Base-by-base conservation (phyloP, 805 yeast genomes). In the Candida odintsovae region DNA sequence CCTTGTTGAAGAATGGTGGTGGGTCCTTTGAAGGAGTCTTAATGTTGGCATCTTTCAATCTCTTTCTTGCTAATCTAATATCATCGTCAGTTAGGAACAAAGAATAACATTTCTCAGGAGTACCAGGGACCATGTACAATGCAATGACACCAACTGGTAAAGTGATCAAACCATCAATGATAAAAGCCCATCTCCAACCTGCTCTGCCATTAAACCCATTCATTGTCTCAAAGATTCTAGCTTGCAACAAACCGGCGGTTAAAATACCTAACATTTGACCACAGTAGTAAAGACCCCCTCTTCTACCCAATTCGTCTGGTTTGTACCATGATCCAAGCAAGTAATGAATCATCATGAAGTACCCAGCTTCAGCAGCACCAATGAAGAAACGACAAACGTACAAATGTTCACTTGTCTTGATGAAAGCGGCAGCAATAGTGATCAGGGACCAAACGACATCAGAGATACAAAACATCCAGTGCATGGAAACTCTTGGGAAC, bases 151-250 rank as follows among this genome's bases (percentile, higher is more conserved):
- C 85, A 33, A 83, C 75, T 2, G 71, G 78, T 23, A 82, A 56
- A 1, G 87, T 80, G 38, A 83, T 73, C 40, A 80, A 64, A 11
- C 86, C 83, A 60, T 82, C 85, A 46, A 82, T 38, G 41, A 81
- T 70, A 53, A 77, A 80, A 63, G 80, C 75, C 86, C 86, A 82
- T 62, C 80, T 72, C 86, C 86, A 82, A 18, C 80, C 76, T 6
- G 74, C 70, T 22, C 72, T 57, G 4, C 81, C 82, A 36, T 58
- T 58, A 4, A 57, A 63, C 28, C 75, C 77, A 48, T 68, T 64
- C 56, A 76, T 56, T 41, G 59, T 58, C 45, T 68, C 59, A 49
- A 58, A 73, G 40, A 76, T 52, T 6, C 77, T 70, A 10, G 80
- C 47, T 37, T 79, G 80, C 40, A 80, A 61, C 37, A 78, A 61